These are phyloP conservation scores for Lasiodiplodia sp. DNA, from an alignment of 2,329 filamentous ascomycete species.

Conservation along the genomic window DNA sequence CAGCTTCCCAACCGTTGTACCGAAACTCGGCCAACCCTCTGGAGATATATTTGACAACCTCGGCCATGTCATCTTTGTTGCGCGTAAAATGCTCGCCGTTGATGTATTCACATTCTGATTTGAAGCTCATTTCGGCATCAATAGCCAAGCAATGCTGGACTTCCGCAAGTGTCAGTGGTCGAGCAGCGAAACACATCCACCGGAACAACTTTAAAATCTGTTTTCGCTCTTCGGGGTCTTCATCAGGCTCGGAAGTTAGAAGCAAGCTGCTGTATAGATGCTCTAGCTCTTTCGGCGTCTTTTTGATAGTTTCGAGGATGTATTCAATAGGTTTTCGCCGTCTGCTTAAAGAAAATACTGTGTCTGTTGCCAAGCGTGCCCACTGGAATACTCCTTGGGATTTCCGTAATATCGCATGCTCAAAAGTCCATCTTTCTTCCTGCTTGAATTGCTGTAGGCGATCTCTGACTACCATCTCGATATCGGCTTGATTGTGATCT, in stretches of 20 bases:
- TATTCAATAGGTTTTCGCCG: background rate
- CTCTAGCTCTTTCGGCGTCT: background rate
- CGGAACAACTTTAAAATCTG: background rate
- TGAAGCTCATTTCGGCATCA: background rate
- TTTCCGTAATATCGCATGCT: too few relatives aligned
- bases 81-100: background rate
- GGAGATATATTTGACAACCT: background rate
- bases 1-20: accelerated
- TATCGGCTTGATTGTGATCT: background rate
- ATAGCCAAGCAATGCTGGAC: background rate
- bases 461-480: background rate
- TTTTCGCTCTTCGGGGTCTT: background rate
- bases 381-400: background rate
- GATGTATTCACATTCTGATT: background rate
- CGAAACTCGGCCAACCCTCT: conserved; percentile 1
- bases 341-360: background rate
- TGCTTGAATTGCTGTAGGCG: background rate
- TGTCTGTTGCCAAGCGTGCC: background rate
- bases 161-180: background rate
- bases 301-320: background rate
- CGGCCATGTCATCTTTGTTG: background rate
- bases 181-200: background rate
- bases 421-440: accelerated
- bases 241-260: background rate
- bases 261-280: background rate